Base-by-base conservation (phyloP, 345 rosid genomes). In the Cochlearia excelsa region DNA sequence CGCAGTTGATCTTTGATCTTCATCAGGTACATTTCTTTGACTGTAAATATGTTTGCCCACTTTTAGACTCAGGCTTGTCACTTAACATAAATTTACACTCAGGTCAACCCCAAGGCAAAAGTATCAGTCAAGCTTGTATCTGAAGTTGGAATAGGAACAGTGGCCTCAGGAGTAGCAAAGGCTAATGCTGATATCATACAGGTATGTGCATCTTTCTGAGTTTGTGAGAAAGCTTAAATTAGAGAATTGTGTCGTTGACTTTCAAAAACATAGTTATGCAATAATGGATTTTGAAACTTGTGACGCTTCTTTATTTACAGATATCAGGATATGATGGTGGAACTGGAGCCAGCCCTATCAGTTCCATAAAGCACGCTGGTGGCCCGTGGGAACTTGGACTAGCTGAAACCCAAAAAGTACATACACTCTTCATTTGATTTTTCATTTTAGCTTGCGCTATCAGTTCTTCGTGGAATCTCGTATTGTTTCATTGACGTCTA, bases 311-410 rank as follows among this genome's bases (percentile, higher is more conserved):
- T 59, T 68, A 68, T 70, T 63, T 48, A 69, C 82, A 93, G 97
- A 87, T 93, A 81, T 93, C 99, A 44, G 95, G 99, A 52, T 95
- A 93, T 73, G 97, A 93, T 81, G 97, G 97, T 63, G 99, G 97
- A 71, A 93, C 99, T 45, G 97, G 99, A 69, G 99, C 99, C 43
- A 93, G 97, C 68, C 99, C 97, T 33, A 84, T 93, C 70, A 93
- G 97, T 75, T 93, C 99, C 60, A 93, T 89, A 72, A 93, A 93
- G 79, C 97, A 93, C 79, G 99, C 99, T 57, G 97, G 99, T 71
- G 99, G 97, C 43, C 99, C 99, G 52, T 93, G 97, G 97, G 99
- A 93, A 71, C 94, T 93, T 73, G 99, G 97, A 44, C 74, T 93
- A 57, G 82, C 95, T 37, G 99, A 93, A 79, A 78, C 90, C 44